Conservation (phyloP, 257 asterid genomes). For the Ilex asprella region DNA sequence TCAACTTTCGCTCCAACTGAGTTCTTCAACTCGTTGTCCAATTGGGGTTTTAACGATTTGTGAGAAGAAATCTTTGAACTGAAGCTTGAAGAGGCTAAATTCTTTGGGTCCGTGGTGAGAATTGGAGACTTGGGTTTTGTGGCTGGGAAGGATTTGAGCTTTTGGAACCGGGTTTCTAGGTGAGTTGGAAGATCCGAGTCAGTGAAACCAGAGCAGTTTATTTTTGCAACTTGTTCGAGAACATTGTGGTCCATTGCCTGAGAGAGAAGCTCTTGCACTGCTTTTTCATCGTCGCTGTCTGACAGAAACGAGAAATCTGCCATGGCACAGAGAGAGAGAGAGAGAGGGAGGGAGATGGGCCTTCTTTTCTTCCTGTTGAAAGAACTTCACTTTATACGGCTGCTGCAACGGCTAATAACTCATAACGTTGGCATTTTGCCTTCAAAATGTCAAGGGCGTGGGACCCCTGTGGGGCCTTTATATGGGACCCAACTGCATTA, state of each 20-base stretch:
- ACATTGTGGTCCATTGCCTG: constrained; percentile 69
- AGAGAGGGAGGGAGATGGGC: neutral
- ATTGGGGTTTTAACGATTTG: neutral
- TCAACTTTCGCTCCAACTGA: constrained; percentile 5
- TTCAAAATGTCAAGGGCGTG: neutral
- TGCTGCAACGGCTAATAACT: neutral
- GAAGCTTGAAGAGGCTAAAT: neutral
- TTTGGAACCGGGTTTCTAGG: constrained; percentile 69
- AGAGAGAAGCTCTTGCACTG: constrained; percentile 63
- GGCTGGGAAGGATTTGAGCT: constrained; percentile 77
- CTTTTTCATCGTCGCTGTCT: constrained; percentile 81
- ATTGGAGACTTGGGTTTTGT: constrained; percentile 30
- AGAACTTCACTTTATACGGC: neutral
- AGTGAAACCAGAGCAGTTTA: constrained; percentile 68
- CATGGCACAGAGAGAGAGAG: constrained; percentile 24
- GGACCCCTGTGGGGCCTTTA: no score
- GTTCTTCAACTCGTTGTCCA: neutral
- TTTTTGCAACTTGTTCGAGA: constrained; percentile 71
- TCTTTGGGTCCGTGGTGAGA: neutral
- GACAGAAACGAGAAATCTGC: constrained; percentile 51
- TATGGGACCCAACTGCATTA: no score
- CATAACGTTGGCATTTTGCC: neutral
- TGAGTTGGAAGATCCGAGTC: constrained; percentile 67
- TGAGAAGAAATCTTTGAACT: neutral
- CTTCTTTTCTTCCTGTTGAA: neutral